Evolutionary conservation across 2,329 filamentous ascomycete genomes (phyloP), one percentile per base, ranked within the genome.

Genomic region (Phaeosphaeria sp.): DNA sequence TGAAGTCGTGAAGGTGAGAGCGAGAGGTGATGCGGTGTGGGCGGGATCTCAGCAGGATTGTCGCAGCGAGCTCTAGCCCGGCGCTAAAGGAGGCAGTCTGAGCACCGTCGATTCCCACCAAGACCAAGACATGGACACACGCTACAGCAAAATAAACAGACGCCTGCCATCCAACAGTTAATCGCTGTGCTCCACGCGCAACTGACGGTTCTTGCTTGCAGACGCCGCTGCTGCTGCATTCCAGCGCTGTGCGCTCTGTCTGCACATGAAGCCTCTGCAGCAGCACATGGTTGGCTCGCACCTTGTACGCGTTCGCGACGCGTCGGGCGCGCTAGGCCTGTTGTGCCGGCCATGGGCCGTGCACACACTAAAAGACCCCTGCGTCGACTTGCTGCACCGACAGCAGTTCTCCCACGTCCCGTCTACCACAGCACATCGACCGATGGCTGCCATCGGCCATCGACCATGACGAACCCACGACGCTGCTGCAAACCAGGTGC

Each of bases 1-100:
- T 68, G 65, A 68, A 48, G 63, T 63, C 60, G 64, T 64, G 65
- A 64, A 56, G 58, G 52, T 15, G 54, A 50, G n/a, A 52, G 51
- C 46, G 52, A 36, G 54, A 54, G 60, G 60, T 54, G 56, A 33
- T 64, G 57, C 59, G 56, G 63, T 62, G 59, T 33, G 52, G 55
- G 60, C 13, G 54, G 54, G 54, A 54, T 55, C 58, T 52, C 56
- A 60, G 53, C 57, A 63, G 55, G 53, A 55, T 47, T 58, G 58
- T 52, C 59, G 49, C 52, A 43, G 55, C 43, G 27, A n/a, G 57
- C 62, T 55, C 63, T 62, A 60, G 56, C 22, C 21, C 25, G 53
- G 46, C 49, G 58, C 60, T 55, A 60, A 48, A 47, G 22, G 18
- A 43, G 50, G 15, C 50, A 46, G n/a, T n/a, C n/a, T n/a, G n/a